Conservation (phyloP, 306 rosid species). For the Canavalia gladiata region DNA sequence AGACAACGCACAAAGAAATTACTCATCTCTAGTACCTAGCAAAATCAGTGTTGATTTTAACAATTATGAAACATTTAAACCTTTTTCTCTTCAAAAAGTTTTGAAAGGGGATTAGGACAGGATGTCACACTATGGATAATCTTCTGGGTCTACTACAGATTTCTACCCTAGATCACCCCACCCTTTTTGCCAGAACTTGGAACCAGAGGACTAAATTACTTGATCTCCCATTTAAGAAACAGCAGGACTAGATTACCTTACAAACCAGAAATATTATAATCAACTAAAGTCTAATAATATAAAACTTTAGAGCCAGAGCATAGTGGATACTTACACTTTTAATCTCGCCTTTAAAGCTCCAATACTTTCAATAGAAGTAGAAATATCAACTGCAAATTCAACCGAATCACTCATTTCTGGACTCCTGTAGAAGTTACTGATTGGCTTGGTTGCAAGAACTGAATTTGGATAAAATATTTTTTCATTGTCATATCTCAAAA, state of each 20-base stretch:
- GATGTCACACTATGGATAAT: neutral
- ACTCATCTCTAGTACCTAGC: conserved; percentile 1
- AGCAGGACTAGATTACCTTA: neutral
- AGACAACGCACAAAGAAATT: conserved; percentile 23
- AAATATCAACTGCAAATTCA: conserved; percentile 73
- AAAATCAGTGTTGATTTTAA: conserved; percentile 1
- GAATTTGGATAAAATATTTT: conserved; percentile 89
- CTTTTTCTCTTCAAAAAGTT: neutral
- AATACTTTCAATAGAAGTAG: conserved; percentile 77
- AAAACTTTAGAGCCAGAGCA: neutral
- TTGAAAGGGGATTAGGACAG: neutral
- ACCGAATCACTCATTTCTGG: conserved; percentile 83
- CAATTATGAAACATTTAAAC: neutral
- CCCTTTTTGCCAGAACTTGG: neutral
- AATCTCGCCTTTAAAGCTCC: conserved; percentile 69
- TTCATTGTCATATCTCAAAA: conserved; percentile 84
- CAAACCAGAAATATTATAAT: neutral
- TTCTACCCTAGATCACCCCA: neutral
- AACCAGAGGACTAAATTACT: neutral
- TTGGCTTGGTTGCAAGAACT: conserved; percentile 79
- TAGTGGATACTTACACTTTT: conserved; percentile 62
- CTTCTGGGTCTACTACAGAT: neutral
- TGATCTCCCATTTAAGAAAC: neutral
- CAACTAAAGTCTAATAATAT: conserved; percentile 11
- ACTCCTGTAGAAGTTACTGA: conserved; percentile 89